phyloP scores from a whole-genome alignment of 306 rosid genomes.

The Ormosia semicastrata region DNA sequence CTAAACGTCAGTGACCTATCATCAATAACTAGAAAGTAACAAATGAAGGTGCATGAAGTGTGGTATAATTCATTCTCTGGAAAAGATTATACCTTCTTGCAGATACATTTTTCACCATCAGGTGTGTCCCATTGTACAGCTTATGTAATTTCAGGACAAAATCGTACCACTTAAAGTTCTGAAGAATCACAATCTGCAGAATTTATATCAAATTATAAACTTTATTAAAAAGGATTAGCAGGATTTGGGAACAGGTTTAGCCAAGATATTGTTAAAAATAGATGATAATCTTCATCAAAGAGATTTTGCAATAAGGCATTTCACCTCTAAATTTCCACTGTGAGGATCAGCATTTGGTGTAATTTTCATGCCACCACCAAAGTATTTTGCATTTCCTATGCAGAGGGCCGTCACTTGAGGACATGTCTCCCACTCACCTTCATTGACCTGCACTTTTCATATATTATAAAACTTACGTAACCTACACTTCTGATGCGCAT shows the following conservation, averaged over 20 bases:
- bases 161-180: slow-evolving; percentile 90
- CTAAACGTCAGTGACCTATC: neutral
- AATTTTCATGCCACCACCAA: slow-evolving; percentile 98
- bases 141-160: slow-evolving; percentile 70
- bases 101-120: slow-evolving; percentile 74
- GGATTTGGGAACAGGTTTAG: slow-evolving; percentile 8
- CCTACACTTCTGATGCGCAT: neutral
- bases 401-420: slow-evolving; percentile 85
- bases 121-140: slow-evolving; percentile 84
- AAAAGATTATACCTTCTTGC: slow-evolving; percentile 58
- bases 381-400: slow-evolving; percentile 87
- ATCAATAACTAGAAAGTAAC: neutral
- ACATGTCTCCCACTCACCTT: slow-evolving; percentile 75
- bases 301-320: slow-evolving; percentile 1
- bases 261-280: slow-evolving; percentile 17
- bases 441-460: slow-evolving; percentile 58
- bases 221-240: neutral
- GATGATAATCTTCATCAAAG: slow-evolving; percentile 1
- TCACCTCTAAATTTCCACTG: slow-evolving; percentile 75
- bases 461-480: slow-evolving; percentile 3
- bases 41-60: slow-evolving; percentile 3
- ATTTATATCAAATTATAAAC: neutral
- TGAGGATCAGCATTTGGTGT: slow-evolving; percentile 78
- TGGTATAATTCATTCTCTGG: neutral
- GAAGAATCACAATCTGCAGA: slow-evolving; percentile 83